Evolutionary conservation across 768 basidiomycete species (phyloP).

Genomic region (Leucogyrophana mollusca): DNA sequence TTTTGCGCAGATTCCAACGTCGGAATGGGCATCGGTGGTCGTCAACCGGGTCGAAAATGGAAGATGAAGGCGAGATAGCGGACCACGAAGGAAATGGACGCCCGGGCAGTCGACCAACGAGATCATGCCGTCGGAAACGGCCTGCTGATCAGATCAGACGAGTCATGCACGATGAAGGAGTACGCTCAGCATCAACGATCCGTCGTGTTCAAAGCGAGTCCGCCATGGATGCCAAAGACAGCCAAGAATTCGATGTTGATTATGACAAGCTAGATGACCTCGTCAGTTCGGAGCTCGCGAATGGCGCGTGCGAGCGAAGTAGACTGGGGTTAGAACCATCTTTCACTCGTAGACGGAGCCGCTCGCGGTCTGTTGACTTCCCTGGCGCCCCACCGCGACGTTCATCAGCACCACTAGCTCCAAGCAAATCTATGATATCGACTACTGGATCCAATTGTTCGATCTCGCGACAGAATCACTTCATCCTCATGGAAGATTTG

Average conservation of each 20-base stretch:
- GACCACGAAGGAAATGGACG: slow-evolving; percentile 38
- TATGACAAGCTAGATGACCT: slow-evolving; percentile 23
- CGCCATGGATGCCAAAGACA: slow-evolving; percentile 33
- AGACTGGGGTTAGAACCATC: slow-evolving; percentile 21
- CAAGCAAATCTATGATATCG: slow-evolving; percentile 27
- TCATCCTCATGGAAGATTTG: slow-evolving; percentile 98
- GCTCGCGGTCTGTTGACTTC: slow-evolving; percentile 36
- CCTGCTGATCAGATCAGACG: slow-evolving; percentile 34
- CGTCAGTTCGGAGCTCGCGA: slow-evolving; percentile 15
- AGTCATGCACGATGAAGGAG: slow-evolving; percentile 38
- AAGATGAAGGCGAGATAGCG: slow-evolving; percentile 56
- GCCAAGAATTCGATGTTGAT: slow-evolving; percentile 40
- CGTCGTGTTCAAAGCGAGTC: slow-evolving; percentile 70
- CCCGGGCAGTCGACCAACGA: slow-evolving; percentile 4
- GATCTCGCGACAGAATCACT: slow-evolving; percentile 89
- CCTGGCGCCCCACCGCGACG: slow-evolving; percentile 16
- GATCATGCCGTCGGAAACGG: slow-evolving; percentile 16
- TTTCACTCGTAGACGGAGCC: slow-evolving; percentile 40
- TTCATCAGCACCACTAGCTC: slow-evolving; percentile 23
- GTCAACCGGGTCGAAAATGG: slow-evolving; percentile 39
- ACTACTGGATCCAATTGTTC: slow-evolving; percentile 42
- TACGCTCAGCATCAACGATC: slow-evolving; percentile 36
- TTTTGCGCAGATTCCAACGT: slow-evolving; percentile 72
- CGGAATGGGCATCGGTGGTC: slow-evolving; percentile 33
- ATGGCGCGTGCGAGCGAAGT: slow-evolving; percentile 18